Evolutionary conservation across 208 protist species (phyloP), one percentile per base, ranked within the genome.

Genomic region (Giardia muris): DNA sequence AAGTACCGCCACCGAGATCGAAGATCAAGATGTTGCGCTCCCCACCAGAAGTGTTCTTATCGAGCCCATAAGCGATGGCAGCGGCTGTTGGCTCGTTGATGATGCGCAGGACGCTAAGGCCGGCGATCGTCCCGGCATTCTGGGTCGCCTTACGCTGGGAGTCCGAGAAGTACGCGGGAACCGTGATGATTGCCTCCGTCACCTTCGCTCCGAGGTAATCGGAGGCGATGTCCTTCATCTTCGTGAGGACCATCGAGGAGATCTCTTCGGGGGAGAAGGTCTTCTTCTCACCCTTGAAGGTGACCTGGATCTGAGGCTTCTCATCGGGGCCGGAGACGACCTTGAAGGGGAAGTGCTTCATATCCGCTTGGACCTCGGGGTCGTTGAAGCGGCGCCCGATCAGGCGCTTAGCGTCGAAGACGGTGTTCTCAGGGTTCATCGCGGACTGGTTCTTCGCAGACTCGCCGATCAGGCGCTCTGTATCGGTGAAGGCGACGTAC

Each of bases 141-240:
- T 99, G 99, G 2, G 98, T 99, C 3, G 98, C 98, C 96, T 98
- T 97, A 86, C 98, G 95, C 96, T 99, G 98, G 0, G 97, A 96
- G 95, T 99, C 98, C 95, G 99, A 99, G 95, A 99, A 99, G 94
- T 99, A 99, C 47, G 98, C 98, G 43, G 98, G 98, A n/a, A 99
- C 97, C 0, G 98, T 99, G 45, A 99, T 95, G 30, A 99, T 97
- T 42, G 97, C 97, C 46, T 98, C 94, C 44, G 91, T 96, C 45
- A 99, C 95, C 0, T 92, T 92, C 67, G 96, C 87, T 45, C 98
- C 97, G 43, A 99, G 95, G 95, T 97, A 98, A 0, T 94, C 93
- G 95, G 99, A 97, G 22, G 98, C 98, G 76, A 95, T 97, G 88
- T 97, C 94, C 94, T 98, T 99, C 95, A 99, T 96, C 94, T 98